Evolutionary conservation across 2,329 filamentous ascomycete species (phyloP).

Genomic region (Alternaria gansuensis): DNA sequence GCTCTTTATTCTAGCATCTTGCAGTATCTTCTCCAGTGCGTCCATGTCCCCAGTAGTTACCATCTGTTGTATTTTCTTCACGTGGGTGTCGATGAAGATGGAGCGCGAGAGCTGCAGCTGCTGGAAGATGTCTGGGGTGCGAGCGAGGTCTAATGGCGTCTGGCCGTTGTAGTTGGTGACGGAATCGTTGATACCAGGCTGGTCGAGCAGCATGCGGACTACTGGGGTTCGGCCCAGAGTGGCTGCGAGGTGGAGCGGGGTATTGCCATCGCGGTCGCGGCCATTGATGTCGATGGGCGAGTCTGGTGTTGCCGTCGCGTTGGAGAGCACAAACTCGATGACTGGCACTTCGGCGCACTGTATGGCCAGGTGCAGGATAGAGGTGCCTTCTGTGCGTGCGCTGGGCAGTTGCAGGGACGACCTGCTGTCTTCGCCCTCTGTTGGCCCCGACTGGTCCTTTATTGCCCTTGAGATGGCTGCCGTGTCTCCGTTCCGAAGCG

Average conservation of each 20-base stretch:
- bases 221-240: constrained; percentile 80
- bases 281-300: constrained; percentile 84
- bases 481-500: constrained; percentile 88
- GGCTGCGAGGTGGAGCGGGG: constrained; percentile 87
- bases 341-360: constrained; percentile 94
- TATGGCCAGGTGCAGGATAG: constrained; percentile 89
- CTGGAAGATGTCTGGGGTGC: constrained; percentile 95
- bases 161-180: constrained; percentile 85
- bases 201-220: constrained; percentile 83
- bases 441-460: constrained; percentile 63
- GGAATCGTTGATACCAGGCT: constrained; percentile 86
- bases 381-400: constrained; percentile 75
- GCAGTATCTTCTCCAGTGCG: constrained; percentile 77
- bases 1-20: constrained; percentile 84
- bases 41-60: constrained; percentile 79
- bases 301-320: constrained; percentile 59
- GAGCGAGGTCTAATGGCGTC: constrained; percentile 84
- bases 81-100: constrained; percentile 85
- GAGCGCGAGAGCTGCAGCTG: constrained; percentile 89
- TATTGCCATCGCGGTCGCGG: constrained; percentile 92
- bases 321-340: constrained; percentile 90
- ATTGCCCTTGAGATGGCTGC: constrained; percentile 88
- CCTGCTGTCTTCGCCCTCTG: constrained; percentile 64
- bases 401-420: constrained; percentile 56
- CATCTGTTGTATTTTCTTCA: constrained; percentile 82